phyloP scores from a whole-genome alignment of 2,329 filamentous ascomycete species.

The Fusarium duplospermum region DNA sequence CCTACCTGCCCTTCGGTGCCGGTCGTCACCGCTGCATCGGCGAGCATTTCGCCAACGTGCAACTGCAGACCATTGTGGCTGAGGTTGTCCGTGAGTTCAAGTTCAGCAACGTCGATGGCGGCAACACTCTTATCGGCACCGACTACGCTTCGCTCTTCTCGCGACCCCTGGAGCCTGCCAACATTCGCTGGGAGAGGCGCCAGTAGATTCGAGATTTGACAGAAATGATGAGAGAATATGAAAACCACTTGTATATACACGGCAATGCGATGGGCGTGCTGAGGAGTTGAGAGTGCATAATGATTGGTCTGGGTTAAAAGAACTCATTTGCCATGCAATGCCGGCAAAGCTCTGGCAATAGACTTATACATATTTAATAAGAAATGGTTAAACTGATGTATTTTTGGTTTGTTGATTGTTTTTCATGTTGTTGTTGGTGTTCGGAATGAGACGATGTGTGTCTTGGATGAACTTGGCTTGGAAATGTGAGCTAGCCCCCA shows the following conservation, averaged over 20 bases:
- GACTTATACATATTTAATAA: slow-evolving; percentile 44
- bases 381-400: slow-evolving; percentile 37
- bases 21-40: slow-evolving; percentile 95
- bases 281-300: slow-evolving; percentile 42
- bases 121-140: slow-evolving; percentile 73
- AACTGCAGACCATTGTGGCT: slow-evolving; percentile 86
- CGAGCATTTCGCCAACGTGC: slow-evolving; percentile 95
- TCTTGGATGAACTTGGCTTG: background rate
- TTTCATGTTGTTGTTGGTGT: background rate
- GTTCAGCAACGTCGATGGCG: slow-evolving; percentile 80
- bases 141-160: slow-evolving; percentile 80
- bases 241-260: slow-evolving; percentile 44
- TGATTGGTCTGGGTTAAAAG: slow-evolving; percentile 40
- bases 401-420: background rate
- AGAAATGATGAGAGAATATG: slow-evolving; percentile 27
- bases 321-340: slow-evolving; percentile 36
- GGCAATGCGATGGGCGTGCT: slow-evolving; percentile 40
- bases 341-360: slow-evolving; percentile 36
- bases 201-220: slow-evolving; percentile 48
- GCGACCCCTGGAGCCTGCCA: slow-evolving; percentile 75
- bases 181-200: slow-evolving; percentile 81
- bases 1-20: slow-evolving; percentile 94
- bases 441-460: slow-evolving; percentile 2
- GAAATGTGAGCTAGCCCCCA: slow-evolving; percentile 24
- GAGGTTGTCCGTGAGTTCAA: slow-evolving; percentile 83